Evolutionary conservation across 345 rosid genomes (phyloP), one percentile per base, ranked within the genome.

Genomic region (Eucalyptus globulus): DNA sequence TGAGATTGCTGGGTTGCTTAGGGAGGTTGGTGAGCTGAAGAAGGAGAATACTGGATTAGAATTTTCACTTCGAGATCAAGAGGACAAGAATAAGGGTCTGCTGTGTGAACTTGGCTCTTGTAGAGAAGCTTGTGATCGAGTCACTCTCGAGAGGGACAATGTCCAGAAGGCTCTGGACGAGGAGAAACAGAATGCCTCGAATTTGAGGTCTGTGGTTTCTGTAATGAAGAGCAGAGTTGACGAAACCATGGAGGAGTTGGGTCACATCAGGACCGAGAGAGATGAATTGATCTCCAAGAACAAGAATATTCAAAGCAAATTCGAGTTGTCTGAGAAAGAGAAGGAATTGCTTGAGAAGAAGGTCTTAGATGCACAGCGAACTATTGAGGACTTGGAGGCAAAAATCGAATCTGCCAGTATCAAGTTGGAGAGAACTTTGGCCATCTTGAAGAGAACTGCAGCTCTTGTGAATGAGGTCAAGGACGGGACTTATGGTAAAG

Each of bases 361-460:
- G 26, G 93, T 97, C 34, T 87, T 51, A 80, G 94, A 94, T 90
- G 95, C 93, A 19, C 88, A 89, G 47, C 89, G 15, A 40, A 88
- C 87, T 50, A 87, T 91, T 34, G 93, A 91, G 44, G 89, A 89
- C 85, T 86, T 94, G 91, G 93, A 88, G 91, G 88, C 90, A 37
- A 92, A 94, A 92, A 88, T 95, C 87, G 91, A 95, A 81, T 90
- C 91, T 4, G 86, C 89, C 40, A 88, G 88, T 58, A 58, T 85
- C 12, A 92, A 93, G 80, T 91, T 94, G 17, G 91, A 88, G 86
- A 94, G 89, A 60, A 90, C 93, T 69, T 86, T 95, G 90, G 83
- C 89, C 87, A 69, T 95, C 92, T 87, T 95, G 93, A 95, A 93
- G 96, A 91, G 87, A 40, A 92, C 95, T 50, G 94, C 93, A 43